Conservation (phyloP, 208 protist genomes). For the Wallacemonas sp. region DNA sequence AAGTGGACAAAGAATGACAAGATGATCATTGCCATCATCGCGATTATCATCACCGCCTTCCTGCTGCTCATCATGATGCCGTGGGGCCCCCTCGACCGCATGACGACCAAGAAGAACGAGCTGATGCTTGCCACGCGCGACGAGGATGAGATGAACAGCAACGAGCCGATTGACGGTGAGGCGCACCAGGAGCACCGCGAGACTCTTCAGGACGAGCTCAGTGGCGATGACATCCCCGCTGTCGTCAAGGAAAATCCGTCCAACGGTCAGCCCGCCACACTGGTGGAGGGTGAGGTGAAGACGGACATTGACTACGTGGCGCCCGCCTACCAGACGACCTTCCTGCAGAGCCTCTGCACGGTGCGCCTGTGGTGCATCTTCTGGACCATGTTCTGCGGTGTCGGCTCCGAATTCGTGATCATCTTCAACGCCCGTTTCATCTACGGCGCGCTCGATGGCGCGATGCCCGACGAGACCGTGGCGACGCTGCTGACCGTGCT, state of each 20-base stretch:
- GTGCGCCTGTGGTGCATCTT: constrained; percentile 49
- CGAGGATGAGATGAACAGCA: constrained; percentile 6
- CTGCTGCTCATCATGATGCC: constrained; percentile 30
- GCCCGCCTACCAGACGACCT: constrained; percentile 61
- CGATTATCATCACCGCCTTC: constrained; percentile 25
- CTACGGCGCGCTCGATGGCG: constrained; percentile 38
- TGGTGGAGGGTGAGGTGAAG: neutral
- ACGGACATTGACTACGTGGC: constrained; percentile 71
- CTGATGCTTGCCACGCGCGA: neutral
- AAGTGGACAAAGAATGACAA: constrained; percentile 8
- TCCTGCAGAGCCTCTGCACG: constrained; percentile 47
- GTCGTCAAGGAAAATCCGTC: neutral
- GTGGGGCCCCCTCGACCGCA: constrained; percentile 12
- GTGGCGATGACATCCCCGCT: constrained; percentile 3
- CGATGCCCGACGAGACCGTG: constrained; percentile 29
- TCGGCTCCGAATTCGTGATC: constrained; percentile 58
- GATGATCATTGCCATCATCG: constrained; percentile 39
- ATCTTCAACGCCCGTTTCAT: constrained; percentile 65
- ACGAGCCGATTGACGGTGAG: constrained; percentile 3
- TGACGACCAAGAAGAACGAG: constrained; percentile 5
- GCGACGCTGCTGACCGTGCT: constrained; percentile 61
- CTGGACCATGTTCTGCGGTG: constrained; percentile 55
- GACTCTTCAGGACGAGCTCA: neutral
- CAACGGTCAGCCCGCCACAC: neutral
- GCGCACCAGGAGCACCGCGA: neutral